These are phyloP conservation scores for Xylaria sp. DNA, from an alignment of 2,329 filamentous ascomycete genomes.

Conservation along the genomic window DNA sequence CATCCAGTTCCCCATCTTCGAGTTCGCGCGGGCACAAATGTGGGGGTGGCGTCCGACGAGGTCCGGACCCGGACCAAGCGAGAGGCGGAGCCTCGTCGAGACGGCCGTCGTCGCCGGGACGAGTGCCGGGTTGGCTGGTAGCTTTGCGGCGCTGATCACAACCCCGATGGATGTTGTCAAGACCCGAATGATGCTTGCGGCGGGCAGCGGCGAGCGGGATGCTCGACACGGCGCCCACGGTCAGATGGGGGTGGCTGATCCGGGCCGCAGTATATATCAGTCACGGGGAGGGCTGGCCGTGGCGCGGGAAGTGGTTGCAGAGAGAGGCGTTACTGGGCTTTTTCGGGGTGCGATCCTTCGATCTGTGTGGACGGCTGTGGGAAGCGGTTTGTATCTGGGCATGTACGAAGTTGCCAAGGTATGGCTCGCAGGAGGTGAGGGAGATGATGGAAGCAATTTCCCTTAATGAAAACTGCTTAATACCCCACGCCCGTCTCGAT, in stretches of 20 bases:
- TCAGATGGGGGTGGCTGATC: conserved; percentile 37
- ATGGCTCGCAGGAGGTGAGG: conserved; percentile 64
- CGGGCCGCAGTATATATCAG: conserved; percentile 44
- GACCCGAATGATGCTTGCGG: conserved; percentile 63
- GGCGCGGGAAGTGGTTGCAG: conserved; percentile 70
- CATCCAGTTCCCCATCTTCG: conserved; percentile 89
- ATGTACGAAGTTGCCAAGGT: conserved; percentile 84
- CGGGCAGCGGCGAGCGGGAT: conserved; percentile 45
- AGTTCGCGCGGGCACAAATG: conserved; percentile 76
- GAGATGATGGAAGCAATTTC: conserved; percentile 52
- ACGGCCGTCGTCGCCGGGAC: conserved; percentile 76
- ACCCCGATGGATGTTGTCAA: conserved; percentile 92
- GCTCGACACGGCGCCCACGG: conserved; percentile 46
- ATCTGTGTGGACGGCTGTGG: conserved; percentile 82
- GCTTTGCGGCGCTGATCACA: conserved; percentile 81
- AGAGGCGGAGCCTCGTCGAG: conserved; percentile 64
- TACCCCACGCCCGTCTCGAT: background rate
- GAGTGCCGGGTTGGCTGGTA: conserved; percentile 79
- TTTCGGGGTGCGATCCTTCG: conserved; percentile 82
- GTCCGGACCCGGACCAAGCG: conserved; percentile 45
- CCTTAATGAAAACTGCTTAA: conserved; percentile 27
- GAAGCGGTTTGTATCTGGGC: conserved; percentile 85
- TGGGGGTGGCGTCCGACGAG: conserved; percentile 48
- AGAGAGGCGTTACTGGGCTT: conserved; percentile 77
- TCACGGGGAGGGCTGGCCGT: conserved; percentile 64